Conservation (phyloP, 78 protist genomes). For the Planoprotostelium fungivorum region DNA sequence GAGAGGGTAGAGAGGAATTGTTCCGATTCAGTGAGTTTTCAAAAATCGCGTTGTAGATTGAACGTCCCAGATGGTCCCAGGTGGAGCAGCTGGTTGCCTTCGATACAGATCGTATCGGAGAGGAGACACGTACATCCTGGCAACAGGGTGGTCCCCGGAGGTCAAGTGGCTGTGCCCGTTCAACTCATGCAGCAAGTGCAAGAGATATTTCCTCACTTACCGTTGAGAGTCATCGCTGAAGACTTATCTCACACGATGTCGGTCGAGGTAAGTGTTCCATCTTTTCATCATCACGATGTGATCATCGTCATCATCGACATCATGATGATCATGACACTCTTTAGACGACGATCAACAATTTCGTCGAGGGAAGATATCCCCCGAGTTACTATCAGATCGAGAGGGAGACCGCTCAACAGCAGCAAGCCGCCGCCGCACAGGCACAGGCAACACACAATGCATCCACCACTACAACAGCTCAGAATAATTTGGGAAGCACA, state of each 20-base stretch:
- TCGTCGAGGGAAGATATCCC: background rate
- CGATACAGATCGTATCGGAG: slow-evolving; percentile 4
- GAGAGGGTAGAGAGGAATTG: background rate
- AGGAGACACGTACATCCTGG: background rate
- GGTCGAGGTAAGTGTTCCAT: slow-evolving; percentile 1
- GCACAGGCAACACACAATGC: too few species aligned
- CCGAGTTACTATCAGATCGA: background rate
- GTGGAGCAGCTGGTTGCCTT: background rate
- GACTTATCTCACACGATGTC: background rate
- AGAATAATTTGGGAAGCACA: slow-evolving; percentile 3
- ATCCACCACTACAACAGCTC: background rate
- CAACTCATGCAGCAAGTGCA: background rate
- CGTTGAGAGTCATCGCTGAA: background rate
- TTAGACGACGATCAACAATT: background rate
- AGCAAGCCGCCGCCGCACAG: too few species aligned
- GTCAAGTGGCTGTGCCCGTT: background rate
- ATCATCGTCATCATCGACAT: too few species aligned
- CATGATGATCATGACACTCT: too few species aligned
- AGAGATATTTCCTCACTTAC: slow-evolving; percentile 4
- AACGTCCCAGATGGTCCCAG: background rate
- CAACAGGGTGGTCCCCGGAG: background rate
- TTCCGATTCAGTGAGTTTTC: background rate
- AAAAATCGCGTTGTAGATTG: background rate
- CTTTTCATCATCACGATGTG: background rate
- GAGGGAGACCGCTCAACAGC: background rate